phyloP scores from a whole-genome alignment of 1,139 yeast genomes.

The Suhomyces choctaworum region DNA sequence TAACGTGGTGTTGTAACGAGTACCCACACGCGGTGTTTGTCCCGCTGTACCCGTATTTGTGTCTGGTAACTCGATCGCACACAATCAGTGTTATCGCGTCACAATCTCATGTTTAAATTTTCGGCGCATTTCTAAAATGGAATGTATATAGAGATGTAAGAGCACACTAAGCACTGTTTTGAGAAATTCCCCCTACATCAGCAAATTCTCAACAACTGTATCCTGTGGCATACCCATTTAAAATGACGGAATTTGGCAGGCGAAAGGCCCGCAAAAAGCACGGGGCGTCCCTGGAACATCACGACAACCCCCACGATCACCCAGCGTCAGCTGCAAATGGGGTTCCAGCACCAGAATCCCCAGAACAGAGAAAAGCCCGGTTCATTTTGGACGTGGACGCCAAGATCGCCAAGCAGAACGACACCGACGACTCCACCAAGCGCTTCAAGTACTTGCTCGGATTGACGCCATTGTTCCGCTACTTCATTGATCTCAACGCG shows the following conservation, averaged over 20 bases:
- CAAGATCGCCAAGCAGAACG: slow-evolving; percentile 54
- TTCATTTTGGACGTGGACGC: slow-evolving; percentile 54
- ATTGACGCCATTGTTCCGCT: slow-evolving; percentile 65
- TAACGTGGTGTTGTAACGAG: slow-evolving; percentile 6
- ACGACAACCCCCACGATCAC: background rate
- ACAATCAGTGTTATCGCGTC: background rate
- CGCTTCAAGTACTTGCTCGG: slow-evolving; percentile 67
- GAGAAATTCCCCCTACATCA: background rate
- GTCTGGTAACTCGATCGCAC: background rate
- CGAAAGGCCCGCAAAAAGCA: slow-evolving; percentile 6
- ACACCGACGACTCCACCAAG: slow-evolving; percentile 69
- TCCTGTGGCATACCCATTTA: background rate
- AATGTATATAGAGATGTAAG: slow-evolving; percentile 1
- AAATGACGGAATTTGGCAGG: slow-evolving; percentile 5
- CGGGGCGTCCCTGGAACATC: slow-evolving; percentile 1
- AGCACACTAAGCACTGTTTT: background rate
- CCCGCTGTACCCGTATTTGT: background rate
- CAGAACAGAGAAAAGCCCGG: slow-evolving; percentile 36
- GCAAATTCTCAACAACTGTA: background rate
- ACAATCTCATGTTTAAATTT: background rate
- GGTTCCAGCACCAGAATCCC: slow-evolving; percentile 2
- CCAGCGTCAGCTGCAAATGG: background rate
- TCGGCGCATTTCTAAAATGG: background rate
- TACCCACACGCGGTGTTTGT: background rate
- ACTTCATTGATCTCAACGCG: slow-evolving; percentile 68